phyloP scores from a whole-genome alignment of 495 filamentous ascomycete species.

The Neurospora hispaniola region DNA sequence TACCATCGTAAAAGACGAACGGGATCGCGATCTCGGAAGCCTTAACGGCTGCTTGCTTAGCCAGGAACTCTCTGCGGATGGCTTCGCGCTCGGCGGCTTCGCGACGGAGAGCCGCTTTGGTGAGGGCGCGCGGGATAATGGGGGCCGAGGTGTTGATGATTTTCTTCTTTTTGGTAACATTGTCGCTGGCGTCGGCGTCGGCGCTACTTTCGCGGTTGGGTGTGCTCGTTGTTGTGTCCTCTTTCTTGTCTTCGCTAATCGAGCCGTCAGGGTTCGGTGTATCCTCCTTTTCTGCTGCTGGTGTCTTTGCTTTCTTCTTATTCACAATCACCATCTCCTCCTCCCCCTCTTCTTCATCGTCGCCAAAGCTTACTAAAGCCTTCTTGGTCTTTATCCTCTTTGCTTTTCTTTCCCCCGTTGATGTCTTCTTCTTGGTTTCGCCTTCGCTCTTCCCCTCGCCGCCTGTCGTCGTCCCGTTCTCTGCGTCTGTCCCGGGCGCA shows the following conservation, averaged over 20 bases:
- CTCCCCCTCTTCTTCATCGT: constrained; percentile 25
- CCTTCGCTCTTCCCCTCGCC: constrained; percentile 31
- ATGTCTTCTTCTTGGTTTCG: constrained; percentile 33
- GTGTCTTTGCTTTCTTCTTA: constrained; percentile 35
- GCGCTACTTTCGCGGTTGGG: constrained; percentile 6
- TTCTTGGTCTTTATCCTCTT: constrained; percentile 14
- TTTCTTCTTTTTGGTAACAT: constrained; percentile 40
- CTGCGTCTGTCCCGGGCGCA: background rate
- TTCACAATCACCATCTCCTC: constrained; percentile 18
- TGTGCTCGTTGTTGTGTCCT: constrained; percentile 27
- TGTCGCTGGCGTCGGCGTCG: constrained; percentile 13
- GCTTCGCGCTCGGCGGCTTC: constrained; percentile 76
- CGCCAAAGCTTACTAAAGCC: constrained; percentile 33
- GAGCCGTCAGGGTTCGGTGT: constrained; percentile 27
- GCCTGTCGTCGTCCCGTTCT: background rate
- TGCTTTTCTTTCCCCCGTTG: background rate
- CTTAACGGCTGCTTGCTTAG: constrained; percentile 78
- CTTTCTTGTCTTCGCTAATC: constrained; percentile 21
- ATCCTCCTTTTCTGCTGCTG: constrained; percentile 2
- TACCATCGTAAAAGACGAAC: constrained; percentile 98
- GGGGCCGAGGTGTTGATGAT: constrained; percentile 56
- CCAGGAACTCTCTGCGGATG: constrained; percentile 74
- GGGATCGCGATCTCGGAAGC: constrained; percentile 82
- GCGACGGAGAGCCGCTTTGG: constrained; percentile 70
- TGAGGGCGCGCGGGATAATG: constrained; percentile 67